Evolutionary conservation across 495 filamentous ascomycete species (phyloP).

Genomic region (Amniculicola lignicola): DNA sequence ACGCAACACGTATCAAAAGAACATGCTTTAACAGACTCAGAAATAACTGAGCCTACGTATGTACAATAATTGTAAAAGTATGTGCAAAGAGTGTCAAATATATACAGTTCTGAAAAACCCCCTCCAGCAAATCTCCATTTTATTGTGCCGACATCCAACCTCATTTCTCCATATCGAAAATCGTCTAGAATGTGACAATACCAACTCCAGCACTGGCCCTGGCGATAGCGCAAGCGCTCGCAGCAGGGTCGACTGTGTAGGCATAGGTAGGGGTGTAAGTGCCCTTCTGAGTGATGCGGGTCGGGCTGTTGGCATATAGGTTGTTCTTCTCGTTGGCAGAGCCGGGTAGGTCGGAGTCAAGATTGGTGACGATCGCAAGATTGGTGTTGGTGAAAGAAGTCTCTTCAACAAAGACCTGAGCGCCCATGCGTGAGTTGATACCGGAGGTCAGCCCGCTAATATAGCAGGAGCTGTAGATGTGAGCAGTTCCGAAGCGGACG

Average conservation of each 20-base stretch:
- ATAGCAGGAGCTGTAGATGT: slow-evolving; percentile 7
- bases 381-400: not conserved
- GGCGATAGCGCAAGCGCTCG: slow-evolving; percentile 1
- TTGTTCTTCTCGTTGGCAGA: slow-evolving; percentile 12
- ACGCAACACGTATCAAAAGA: no score
- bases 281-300: slow-evolving; percentile 1
- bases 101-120: no score
- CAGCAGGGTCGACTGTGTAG: slow-evolving; percentile 1
- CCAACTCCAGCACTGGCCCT: not conserved
- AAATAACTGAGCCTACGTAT: no score
- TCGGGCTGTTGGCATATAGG: slow-evolving; percentile 6
- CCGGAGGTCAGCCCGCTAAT: slow-evolving; percentile 4
- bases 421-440: slow-evolving; percentile 15
- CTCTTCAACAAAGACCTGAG: slow-evolving; percentile 4
- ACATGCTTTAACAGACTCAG: no score
- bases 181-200: slow-evolving; percentile 6
- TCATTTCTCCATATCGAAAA: no score
- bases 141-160: no score
- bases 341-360: slow-evolving; percentile 1
- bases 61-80: no score
- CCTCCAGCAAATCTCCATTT: no score
- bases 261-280: not conserved
- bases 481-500: slow-evolving; percentile 4
- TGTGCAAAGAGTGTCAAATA: no score
- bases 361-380: slow-evolving; percentile 3